Evolutionary conservation across 106 monocot genomes (phyloP).

Genomic region (Gastrodia elata): DNA sequence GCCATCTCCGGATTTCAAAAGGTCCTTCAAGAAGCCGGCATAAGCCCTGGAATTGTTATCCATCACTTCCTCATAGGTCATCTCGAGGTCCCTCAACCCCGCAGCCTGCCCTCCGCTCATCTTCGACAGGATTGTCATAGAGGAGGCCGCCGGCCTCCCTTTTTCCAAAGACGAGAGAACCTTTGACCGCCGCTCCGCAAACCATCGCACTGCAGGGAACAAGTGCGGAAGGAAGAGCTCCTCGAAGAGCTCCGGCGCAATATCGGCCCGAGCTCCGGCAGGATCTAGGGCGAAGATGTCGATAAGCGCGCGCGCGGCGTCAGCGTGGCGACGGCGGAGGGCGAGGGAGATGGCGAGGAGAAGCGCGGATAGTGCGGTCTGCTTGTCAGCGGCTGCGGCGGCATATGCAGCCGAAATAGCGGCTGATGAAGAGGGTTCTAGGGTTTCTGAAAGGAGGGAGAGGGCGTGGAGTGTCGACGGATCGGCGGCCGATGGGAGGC

Average conservation of each 20-base stretch:
- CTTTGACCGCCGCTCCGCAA: conserved; percentile 24
- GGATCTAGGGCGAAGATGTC: conserved; percentile 43
- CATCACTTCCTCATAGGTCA: conserved; percentile 31
- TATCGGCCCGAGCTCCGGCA: conserved; percentile 23
- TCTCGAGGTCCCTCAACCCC: conserved; percentile 33
- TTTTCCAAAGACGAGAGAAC: conserved; percentile 10
- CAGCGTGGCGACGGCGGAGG: conserved; percentile 14
- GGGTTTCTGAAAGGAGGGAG: conserved; percentile 17
- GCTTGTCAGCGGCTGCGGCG: conserved; percentile 6
- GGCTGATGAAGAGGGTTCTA: conserved; percentile 10
- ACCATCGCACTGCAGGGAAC: conserved; percentile 29
- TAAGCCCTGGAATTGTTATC: conserved; percentile 36
- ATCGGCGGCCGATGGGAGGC: conserved; percentile 14
- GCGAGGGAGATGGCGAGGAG: conserved; percentile 29
- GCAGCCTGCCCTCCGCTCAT: conserved; percentile 37
- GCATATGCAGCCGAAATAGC: neutral
- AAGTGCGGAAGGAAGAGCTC: conserved; percentile 43
- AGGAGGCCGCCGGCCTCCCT: conserved; percentile 2
- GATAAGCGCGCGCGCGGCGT: conserved; percentile 31
- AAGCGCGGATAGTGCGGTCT: conserved; percentile 24
- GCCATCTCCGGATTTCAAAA: conserved; percentile 19
- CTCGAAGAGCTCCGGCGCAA: conserved; percentile 37
- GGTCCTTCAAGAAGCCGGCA: conserved; percentile 28
- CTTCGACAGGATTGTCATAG: conserved; percentile 26
- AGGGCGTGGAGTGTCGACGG: conserved; percentile 18